A percentile compares a stretch with the other conserved stretches of the same genome.
phyloP scores from a whole-genome alignment of 495 filamentous ascomycete genomes.

The Aspergillus baeticus region DNA sequence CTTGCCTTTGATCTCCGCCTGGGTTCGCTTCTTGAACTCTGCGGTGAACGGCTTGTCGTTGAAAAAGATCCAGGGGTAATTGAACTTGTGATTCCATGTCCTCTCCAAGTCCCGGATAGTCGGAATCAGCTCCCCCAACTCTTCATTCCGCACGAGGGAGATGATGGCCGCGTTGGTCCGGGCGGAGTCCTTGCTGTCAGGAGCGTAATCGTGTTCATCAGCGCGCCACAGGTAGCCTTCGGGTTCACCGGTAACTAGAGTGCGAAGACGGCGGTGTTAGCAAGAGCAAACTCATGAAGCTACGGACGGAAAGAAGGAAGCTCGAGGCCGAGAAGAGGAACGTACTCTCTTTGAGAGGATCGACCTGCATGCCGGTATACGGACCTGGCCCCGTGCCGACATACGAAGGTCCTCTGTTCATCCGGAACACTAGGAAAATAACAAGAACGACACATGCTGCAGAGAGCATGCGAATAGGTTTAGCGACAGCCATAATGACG shows the following conservation, averaged over 20 bases:
- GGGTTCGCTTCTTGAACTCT: constrained; percentile 84
- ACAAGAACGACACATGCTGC: constrained; percentile 67
- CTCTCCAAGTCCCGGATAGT: constrained; percentile 89
- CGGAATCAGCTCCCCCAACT: constrained; percentile 76
- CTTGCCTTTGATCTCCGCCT: constrained; percentile 78
- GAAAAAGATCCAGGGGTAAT: constrained; percentile 99
- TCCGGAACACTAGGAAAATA: constrained; percentile 70
- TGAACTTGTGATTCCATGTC: constrained; percentile 98
- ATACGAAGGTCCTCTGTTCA: constrained; percentile 52
- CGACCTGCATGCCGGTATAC: constrained; percentile 57
- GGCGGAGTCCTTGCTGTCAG: constrained; percentile 67
- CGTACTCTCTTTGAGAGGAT: constrained; percentile 83
- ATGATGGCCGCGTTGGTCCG: constrained; percentile 93
- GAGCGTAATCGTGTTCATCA: constrained; percentile 67
- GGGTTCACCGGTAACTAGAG: constrained; percentile 75
- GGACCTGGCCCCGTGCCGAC: constrained; percentile 28
- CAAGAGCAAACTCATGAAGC: background rate
- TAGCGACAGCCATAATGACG: constrained; percentile 72
- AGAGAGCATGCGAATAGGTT: constrained; percentile 76
- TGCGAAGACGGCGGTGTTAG: background rate
- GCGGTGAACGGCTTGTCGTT: constrained; percentile 91
- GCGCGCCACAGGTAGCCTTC: constrained; percentile 68
- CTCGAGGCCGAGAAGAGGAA: constrained; percentile 17
- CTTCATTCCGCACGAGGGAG: constrained; percentile 86
- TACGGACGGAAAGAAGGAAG: background rate